Evolutionary conservation across 1,139 yeast genomes (phyloP), one percentile per base, ranked within the genome.

Genomic region (Saccharomyces hybrid): DNA sequence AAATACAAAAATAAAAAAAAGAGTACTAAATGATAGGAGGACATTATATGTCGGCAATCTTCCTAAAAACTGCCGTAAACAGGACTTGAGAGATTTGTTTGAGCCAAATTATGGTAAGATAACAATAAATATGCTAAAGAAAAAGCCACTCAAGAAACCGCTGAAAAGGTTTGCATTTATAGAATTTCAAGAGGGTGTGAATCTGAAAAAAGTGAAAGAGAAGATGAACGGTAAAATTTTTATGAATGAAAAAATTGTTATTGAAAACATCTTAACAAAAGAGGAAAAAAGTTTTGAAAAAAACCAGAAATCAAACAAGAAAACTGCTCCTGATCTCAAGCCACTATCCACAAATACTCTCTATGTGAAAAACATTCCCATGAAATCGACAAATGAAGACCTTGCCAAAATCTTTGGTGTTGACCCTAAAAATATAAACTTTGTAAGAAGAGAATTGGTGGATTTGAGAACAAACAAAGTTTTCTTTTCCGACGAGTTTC

Each of bases 361-460:
- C 16, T 68, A 67, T 52, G 66, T 68, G 47, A 68, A 67, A 52
- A 68, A 68, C 56, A 63, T 68, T 38, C 69, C 71, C 32, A 66
- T 66, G 53, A 57, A 60, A 48, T 61, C 69, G 14, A 67, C 71
- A 11, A 67, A 64, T 53, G 66, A 60, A 44, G 65, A 64, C 47
- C 50, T 68, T 34, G 71, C 70, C 28, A 62, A 60, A 41, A 65
- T 63, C 51, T 68, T 68, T 49, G 65, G 66, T 31, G 64, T 66
- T 32, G 53, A 51, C 8, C 62, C 59, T 31, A 71, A 67, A 14
- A 56, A 58, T 14, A 58, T 68, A 26, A 66, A 62, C 23, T 54
- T 68, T 52, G 71, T 71, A 56, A 66, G 66, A 68, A 66, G 67
- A 59, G 64, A 65, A 55, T 60, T 64, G 62, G 63, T 62, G 56